Conservation (phyloP, 257 asterid genomes). For the Plantago major region DNA sequence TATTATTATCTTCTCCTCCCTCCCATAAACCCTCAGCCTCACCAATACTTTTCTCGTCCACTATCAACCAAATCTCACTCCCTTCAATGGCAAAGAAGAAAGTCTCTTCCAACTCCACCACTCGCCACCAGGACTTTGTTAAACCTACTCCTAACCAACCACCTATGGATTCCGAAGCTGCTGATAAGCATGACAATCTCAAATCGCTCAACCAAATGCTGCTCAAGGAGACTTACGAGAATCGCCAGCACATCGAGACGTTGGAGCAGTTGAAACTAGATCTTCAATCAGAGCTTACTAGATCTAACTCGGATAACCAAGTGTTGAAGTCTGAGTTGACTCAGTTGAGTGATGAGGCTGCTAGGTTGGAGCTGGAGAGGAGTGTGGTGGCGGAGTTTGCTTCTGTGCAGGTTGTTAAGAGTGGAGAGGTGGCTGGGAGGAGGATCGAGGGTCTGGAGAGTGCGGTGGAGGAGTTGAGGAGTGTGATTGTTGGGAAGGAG, state of each 20-base stretch:
- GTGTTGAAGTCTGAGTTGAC: constrained; percentile 38
- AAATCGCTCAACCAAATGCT: constrained; percentile 61
- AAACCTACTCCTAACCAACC: constrained; percentile 12
- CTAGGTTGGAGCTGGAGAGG: constrained; percentile 52
- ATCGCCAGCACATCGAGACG: constrained; percentile 63
- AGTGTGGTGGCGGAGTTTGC: constrained; percentile 43
- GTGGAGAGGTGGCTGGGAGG: constrained; percentile 30
- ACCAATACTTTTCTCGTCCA: neutral
- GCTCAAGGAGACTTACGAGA: constrained; percentile 56
- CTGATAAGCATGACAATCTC: constrained; percentile 47
- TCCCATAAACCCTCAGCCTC: neutral
- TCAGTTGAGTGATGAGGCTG: constrained; percentile 38
- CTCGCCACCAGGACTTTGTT: constrained; percentile 20
- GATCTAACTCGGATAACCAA: constrained; percentile 43
- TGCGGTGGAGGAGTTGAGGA: constrained; percentile 34
- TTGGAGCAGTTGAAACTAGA: constrained; percentile 36
- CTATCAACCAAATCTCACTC: neutral
- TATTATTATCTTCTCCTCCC: too few species aligned
- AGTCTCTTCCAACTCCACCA: constrained; percentile 18
- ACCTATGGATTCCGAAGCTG: constrained; percentile 38
- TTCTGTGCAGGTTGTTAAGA: constrained; percentile 35
- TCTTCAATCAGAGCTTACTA: constrained; percentile 46
- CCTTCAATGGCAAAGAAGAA: constrained; percentile 11
- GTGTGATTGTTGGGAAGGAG: constrained; percentile 41
- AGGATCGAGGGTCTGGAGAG: constrained; percentile 37